Evolutionary conservation across 2,329 filamentous ascomycete species (phyloP).

Genomic region (Fusarium equiseti): DNA sequence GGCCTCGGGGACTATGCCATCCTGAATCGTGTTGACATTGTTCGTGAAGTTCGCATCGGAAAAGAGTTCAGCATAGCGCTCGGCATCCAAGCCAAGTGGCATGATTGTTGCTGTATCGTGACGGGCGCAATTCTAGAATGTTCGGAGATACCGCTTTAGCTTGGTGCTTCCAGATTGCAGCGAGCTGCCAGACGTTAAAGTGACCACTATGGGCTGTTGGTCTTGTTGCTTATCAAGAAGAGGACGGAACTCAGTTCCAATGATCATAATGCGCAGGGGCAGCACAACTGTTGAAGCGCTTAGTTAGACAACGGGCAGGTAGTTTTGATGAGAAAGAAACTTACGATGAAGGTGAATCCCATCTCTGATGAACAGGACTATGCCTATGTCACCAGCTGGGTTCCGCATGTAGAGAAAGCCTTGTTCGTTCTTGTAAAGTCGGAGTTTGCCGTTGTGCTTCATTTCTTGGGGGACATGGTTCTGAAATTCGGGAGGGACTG

Average conservation of each 20-base stretch:
- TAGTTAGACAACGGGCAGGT: too few relatives aligned
- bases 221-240: neutral
- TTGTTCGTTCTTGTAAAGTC: too few relatives aligned
- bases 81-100: too few relatives aligned
- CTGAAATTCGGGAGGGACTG: too few relatives aligned
- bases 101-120: too few relatives aligned
- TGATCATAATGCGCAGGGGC: neutral
- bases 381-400: too few relatives aligned
- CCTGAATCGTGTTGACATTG: neutral
- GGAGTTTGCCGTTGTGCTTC: too few relatives aligned
- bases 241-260: neutral
- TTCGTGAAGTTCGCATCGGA: neutral
- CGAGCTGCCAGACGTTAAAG: neutral
- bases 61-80: too few relatives aligned
- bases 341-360: neutral
- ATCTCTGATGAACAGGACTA: too few relatives aligned
- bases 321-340: neutral
- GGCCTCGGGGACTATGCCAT: neutral
- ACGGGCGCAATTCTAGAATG: too few relatives aligned
- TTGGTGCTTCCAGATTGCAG: neutral
- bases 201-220: neutral
- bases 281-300: neutral
- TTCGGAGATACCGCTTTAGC: neutral
- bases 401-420: too few relatives aligned
- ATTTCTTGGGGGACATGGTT: too few relatives aligned